Evolutionary conservation across 2,329 filamentous ascomycete species (phyloP), one percentile per base, ranked within the genome.

Genomic region (Mycosphaerelloides madeirae): DNA sequence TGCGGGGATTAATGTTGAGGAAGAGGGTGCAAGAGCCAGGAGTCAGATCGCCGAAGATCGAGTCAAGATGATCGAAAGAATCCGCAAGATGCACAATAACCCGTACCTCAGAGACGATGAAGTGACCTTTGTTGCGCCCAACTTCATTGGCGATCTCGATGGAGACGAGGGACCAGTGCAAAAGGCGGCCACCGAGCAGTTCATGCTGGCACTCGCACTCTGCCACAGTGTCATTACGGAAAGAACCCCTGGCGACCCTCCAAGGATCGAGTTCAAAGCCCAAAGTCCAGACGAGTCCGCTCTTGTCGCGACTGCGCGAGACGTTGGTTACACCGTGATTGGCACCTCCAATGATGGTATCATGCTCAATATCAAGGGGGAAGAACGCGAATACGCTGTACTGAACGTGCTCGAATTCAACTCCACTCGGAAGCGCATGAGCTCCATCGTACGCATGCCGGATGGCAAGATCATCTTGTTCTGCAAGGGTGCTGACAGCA

Each of bases 371-470:
- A 77, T 95, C 6, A 79, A 94, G 72, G 94, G 93, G 38, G 78
- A 89, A 58, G 89, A 97, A 56, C 79, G 81, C 36, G 81, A 84
- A 50, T 98, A 93, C 64, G 83, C 82, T 13, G 84, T 98, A 25
- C 78, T 98, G 37, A 97, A 95, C 67, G 95, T 86, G 1, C 83
- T 98, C 29, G 93, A 98, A 64, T 98, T 98, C 74, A 97, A 97
- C 65, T 97, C 91, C 0, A 89, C 85, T 33, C 80, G 93, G 60
- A 98, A 98, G 71, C 81, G 93, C 55, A 98, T 98, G 93, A 97
- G 90, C 68, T 87, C 90, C 2, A 96, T 98, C 55, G 83, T 98
- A 39, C 80, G 86, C 46, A 95, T 97, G 89, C 91, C 93, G 0
- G 81, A 97, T 65, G 85, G 86, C 31, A 83, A 78, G 46, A 96